Evolutionary conservation across 176 grass and related monocot species (phyloP), one percentile per base, ranked within the genome.

Genomic region (Raddia guianensis): DNA sequence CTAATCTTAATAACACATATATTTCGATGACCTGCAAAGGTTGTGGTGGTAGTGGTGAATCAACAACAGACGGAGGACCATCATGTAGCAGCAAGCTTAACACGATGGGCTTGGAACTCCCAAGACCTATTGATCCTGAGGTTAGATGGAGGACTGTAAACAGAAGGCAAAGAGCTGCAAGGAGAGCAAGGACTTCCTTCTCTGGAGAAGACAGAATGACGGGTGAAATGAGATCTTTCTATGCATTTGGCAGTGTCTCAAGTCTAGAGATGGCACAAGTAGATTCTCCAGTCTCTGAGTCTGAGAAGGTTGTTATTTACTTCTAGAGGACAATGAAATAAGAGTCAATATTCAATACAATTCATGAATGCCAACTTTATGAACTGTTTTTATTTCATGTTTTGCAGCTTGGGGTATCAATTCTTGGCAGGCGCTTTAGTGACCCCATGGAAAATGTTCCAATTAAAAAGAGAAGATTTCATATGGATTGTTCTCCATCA

Each of bases 391-490:
- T 77, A 40, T 90, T 75, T 27, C 73, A 40, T 73, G 5, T 45
- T 67, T 67, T 84, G 72, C 82, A 99, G 97, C 74, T 95, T 52
- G 86, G 97, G 40, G 91, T 99, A 80, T 95, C 77, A 54, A 96
- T 99, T 96, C 97, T 99, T 27, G 89, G 90, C 66, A 72, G 89
- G 72, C 88, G 90, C 40, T 99, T 99, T 79, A 84, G 91, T 84
- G 97, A 96, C 21, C 59, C 86, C 7, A 21, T 88, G 68, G 82
- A 87, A 76, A 99, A 69, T 70, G 84, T 91, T 84, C 97, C 93
- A 51, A 99, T 99, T 71, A 99, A 99, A 86, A 99, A 99, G 90
- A 95, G 97, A 82, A 89, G 84, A 69, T 77, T 92, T 81, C 80
- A 63, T 62, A 75, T 91, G 75, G 86, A 80, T 88, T 67, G 67